Evolutionary conservation across 2,329 filamentous ascomycete genomes (phyloP).

Genomic region (Sporothrix protearum): DNA sequence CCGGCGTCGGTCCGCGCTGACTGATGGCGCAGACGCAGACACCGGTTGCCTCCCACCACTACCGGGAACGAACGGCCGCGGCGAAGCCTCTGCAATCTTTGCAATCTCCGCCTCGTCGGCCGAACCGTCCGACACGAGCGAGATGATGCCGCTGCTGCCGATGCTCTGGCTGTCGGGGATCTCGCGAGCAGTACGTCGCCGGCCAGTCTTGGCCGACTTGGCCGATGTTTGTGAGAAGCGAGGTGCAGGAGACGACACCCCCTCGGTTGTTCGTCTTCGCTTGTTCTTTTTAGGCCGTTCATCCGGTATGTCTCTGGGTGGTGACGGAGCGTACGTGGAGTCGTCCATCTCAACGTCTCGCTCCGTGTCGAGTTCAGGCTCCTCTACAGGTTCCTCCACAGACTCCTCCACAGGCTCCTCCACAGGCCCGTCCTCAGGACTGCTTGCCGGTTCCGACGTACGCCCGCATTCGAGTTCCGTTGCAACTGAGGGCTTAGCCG

Average conservation of each 20-base stretch:
- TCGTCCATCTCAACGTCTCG: not conserved
- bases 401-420: not conserved
- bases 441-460: not conserved
- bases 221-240: not conserved
- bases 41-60: not conserved
- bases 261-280: not conserved
- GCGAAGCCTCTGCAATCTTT: not conserved
- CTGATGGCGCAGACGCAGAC: not conserved
- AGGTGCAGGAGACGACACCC: not conserved
- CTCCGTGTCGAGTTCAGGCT: not conserved
- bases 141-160: conserved; percentile 37
- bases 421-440: not conserved
- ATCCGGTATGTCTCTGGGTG: not conserved
- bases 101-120: conserved; percentile 1
- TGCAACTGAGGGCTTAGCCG: not conserved
- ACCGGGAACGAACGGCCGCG: not conserved
- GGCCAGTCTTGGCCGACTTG: not conserved
- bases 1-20: no score
- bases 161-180: conserved; percentile 17
- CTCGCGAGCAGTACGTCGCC: not conserved
- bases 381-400: not conserved
- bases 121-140: conserved; percentile 40
- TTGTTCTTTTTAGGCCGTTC: not conserved
- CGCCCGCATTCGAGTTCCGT: no score
- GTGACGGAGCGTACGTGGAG: not conserved